Evolutionary conservation across 257 asterid species (phyloP).

Genomic region (Fraxinus americana): DNA sequence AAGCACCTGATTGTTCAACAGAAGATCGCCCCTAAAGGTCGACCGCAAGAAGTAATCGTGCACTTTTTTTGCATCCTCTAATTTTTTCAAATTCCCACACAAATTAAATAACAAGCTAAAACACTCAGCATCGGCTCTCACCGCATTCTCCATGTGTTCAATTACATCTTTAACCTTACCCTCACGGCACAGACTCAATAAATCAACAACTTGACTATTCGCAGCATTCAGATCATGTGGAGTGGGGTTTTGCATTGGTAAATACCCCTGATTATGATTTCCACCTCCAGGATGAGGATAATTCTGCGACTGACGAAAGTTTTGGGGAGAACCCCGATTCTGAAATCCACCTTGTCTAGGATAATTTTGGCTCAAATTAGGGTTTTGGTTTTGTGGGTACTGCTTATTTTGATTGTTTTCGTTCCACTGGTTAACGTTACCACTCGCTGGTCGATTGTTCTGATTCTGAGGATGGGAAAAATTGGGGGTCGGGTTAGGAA

Average conservation of each 20-base stretch:
- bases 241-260: conserved; percentile 25
- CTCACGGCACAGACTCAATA: conserved; percentile 59
- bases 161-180: conserved; percentile 86
- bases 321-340: conserved; percentile 42
- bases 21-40: conserved; percentile 60
- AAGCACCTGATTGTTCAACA: conserved; percentile 67
- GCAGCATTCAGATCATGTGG: conserved; percentile 30
- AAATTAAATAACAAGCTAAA: conserved; percentile 65
- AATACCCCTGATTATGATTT: conserved; percentile 28
- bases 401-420: conserved; percentile 40
- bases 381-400: conserved; percentile 30
- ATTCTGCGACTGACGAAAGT: conserved; percentile 32
- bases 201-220: conserved; percentile 46
- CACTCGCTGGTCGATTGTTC: conserved; percentile 38
- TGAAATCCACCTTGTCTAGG: conserved; percentile 51
- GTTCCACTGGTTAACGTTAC: conserved; percentile 39
- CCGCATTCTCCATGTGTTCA: conserved; percentile 77
- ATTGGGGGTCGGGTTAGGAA: conserved; percentile 32
- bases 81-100: conserved; percentile 70
- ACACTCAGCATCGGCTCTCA: conserved; percentile 60
- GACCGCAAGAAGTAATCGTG: conserved; percentile 90
- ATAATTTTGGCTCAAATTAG: conserved; percentile 36
- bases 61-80: conserved; percentile 87
- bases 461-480: conserved; percentile 41
- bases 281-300: conserved; percentile 37